Evolutionary conservation across 495 filamentous ascomycete genomes (phyloP), one percentile per base, ranked within the genome.

Genomic region (Articulospora tetracladia): DNA sequence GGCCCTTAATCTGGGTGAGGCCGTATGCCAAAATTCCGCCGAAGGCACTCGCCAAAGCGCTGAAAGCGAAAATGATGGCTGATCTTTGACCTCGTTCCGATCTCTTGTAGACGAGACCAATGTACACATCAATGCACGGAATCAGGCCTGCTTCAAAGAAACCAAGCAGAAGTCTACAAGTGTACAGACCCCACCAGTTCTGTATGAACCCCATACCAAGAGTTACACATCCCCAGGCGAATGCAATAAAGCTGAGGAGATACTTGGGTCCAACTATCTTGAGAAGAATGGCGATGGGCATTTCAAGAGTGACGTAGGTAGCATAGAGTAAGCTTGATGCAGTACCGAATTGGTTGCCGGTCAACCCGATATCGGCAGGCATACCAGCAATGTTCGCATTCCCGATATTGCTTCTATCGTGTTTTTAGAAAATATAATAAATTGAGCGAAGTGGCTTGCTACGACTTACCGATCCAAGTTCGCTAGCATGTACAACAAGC

Each of bases 61-160:
- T 71, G 0, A 80, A 75, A 36, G 73, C 76, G 72, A 81, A 85
- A 69, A 82, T 83, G 12, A 82, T 60, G 36, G 74, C 80, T 54
- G 82, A 71, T 44, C 84, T 75, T 70, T 76, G 73, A 68, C 81
- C 81, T 23, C 82, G 69, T 62, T 89, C 82, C 58, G 80, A 72
- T 20, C 83, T 78, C 36, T 75, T 77, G 65, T 87, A 88, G 62
- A 82, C 87, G 77, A 80, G 82, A n/a, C 76, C 76, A 25, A 85
- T 53, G 61, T 83, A 85, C 12, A 76, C 66, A 34, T 32, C 30
- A 23, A 74, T 71, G 1, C 84, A 84, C 10, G 89, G 88, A 3
- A 83, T 88, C 61, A 83, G 93, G 0, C 79, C 87, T 10, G 83
- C 83, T 69, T 93, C 90, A 44, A 83, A 79, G 13, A 79, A 73